A percentile compares a stretch with the other conserved stretches of the same genome.
Evolutionary conservation across 768 basidiomycete genomes (phyloP).

Genomic region (Leucosporidium scottii): DNA sequence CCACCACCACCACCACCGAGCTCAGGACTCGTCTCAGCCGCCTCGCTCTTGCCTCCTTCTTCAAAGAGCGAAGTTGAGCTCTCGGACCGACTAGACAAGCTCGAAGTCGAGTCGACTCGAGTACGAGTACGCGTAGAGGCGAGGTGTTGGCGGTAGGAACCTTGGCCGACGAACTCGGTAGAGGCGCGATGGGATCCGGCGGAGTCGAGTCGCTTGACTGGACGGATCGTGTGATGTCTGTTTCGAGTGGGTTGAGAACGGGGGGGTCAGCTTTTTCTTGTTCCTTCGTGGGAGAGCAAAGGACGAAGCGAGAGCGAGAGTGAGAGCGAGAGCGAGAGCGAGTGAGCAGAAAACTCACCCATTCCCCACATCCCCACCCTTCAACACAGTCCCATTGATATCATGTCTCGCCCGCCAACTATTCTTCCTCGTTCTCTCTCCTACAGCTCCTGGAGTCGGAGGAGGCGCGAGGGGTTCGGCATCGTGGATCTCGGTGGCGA

Average conservation of each 20-base stretch:
- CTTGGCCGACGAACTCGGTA: conserved; percentile 64
- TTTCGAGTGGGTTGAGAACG: no score
- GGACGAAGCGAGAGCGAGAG: no score
- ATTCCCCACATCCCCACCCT: conserved; percentile 29
- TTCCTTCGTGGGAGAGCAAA: no score
- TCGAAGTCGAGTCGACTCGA: neutral
- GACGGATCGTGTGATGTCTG: conserved; percentile 74
- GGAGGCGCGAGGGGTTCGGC: neutral
- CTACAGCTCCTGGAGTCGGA: neutral
- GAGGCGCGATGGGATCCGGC: conserved; percentile 67
- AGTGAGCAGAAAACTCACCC: conserved; percentile 35
- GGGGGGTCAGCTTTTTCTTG: conserved; percentile 23
- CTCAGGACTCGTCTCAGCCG: no score
- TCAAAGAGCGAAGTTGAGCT: neutral
- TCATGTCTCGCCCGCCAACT: conserved; percentile 21
- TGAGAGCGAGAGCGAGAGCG: no score
- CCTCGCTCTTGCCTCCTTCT: neutral
- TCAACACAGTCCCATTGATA: conserved; percentile 34
- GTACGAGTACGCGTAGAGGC: neutral
- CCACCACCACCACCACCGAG: no score
- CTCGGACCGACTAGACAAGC: neutral
- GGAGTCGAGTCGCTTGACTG: conserved; percentile 84
- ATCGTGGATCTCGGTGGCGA: neutral
- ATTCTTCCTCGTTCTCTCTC: conserved; percentile 18
- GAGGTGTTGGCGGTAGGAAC: no score